Evolutionary conservation across 495 filamentous ascomycete genomes (phyloP).

Genomic region (Bacidia gigantensis): DNA sequence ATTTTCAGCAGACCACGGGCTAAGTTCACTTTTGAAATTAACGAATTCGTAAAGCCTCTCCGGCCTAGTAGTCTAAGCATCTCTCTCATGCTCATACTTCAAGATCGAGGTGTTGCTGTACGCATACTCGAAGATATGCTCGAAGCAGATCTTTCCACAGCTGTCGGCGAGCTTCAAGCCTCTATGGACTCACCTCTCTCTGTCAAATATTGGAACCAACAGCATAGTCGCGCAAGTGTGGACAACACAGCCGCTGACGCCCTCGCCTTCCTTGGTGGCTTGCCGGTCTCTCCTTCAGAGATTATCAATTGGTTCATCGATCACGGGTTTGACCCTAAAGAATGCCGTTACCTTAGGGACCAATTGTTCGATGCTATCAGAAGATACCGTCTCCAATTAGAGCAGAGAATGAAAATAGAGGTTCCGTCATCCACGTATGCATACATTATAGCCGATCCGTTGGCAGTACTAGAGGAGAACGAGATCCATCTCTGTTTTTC

Average conservation of each 20-base stretch:
- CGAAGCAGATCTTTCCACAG: slow-evolving; percentile 40
- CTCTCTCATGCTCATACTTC: slow-evolving; percentile 66
- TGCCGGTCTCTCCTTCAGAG: slow-evolving; percentile 40
- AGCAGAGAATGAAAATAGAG: slow-evolving; percentile 52
- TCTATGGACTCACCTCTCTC: slow-evolving; percentile 36
- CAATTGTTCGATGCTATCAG: slow-evolving; percentile 40
- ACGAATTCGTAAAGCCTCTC: slow-evolving; percentile 46
- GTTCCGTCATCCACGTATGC: slow-evolving; percentile 63
- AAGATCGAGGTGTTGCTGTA: slow-evolving; percentile 43
- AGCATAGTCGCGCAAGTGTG: slow-evolving; percentile 16
- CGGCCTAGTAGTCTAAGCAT: slow-evolving; percentile 54
- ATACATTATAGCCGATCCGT: slow-evolving; percentile 72
- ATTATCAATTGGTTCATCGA: slow-evolving; percentile 42
- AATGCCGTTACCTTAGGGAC: slow-evolving; percentile 44
- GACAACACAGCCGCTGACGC: slow-evolving; percentile 17
- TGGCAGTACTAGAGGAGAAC: slow-evolving; percentile 50
- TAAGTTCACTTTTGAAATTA: slow-evolving; percentile 61
- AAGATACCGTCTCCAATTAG: slow-evolving; percentile 40
- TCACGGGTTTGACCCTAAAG: slow-evolving; percentile 50
- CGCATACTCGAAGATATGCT: slow-evolving; percentile 39
- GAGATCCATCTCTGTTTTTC: slow-evolving; percentile 79
- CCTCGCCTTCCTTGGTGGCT: slow-evolving; percentile 33
- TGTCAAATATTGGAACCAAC: slow-evolving; percentile 45
- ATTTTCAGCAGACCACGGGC: slow-evolving; percentile 29
- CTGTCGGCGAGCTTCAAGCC: slow-evolving; percentile 45